These are phyloP conservation scores for Ambrosia artemisiifolia DNA, from an alignment of 129 eudicot species.

Conservation along the genomic window DNA sequence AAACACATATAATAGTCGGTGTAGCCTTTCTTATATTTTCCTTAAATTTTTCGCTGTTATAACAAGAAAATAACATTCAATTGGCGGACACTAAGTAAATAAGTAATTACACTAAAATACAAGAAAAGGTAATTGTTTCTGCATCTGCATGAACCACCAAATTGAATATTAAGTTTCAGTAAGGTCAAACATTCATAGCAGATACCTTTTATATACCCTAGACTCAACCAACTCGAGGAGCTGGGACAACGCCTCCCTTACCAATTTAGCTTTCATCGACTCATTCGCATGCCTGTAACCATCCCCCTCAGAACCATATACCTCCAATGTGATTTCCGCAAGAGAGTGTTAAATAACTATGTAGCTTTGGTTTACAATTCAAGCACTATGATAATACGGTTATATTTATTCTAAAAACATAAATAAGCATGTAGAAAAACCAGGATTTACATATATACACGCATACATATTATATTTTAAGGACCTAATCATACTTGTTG, in stretches of 20 bases:
- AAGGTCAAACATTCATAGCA: neutral
- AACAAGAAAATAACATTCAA: neutral
- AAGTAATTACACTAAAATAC: conserved; percentile 5
- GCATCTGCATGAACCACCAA: neutral
- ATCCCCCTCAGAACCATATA: conserved; percentile 26
- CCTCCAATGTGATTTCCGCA: conserved; percentile 44
- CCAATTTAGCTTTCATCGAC: conserved; percentile 32
- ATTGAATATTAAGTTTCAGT: neutral
- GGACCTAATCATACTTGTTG: neutral
- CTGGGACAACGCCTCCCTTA: conserved; percentile 56
- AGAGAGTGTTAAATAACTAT: neutral
- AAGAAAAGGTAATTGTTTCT: neutral
- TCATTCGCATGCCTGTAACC: conserved; percentile 36
- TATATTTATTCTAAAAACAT: neutral
- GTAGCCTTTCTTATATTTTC: too few relatives aligned
- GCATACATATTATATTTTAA: neutral
- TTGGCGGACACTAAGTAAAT: neutral
- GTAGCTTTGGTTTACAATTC: neutral
- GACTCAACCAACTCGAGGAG: conserved; percentile 42
- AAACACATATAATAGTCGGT: neutral
- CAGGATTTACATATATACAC: neutral
- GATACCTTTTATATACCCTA: conserved; percentile 43
- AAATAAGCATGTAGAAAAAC: neutral
- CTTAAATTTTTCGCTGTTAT: neutral
- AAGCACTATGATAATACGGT: neutral